Evolutionary conservation across 108 stramenopile genomes (phyloP).

Genomic region (Nannochloropsis oceanica): DNA sequence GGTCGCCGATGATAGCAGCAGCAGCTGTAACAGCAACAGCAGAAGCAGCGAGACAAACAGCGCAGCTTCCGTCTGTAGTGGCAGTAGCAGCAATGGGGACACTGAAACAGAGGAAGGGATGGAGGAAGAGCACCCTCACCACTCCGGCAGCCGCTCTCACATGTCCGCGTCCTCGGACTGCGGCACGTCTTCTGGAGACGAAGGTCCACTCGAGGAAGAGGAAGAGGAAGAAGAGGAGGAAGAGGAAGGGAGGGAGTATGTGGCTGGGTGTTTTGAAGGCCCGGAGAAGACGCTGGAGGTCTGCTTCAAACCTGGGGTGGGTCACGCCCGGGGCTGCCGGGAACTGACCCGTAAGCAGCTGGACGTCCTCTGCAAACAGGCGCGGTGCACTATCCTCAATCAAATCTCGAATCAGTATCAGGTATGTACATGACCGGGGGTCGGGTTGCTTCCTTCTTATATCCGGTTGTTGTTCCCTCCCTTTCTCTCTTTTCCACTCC

Average conservation of each 20-base stretch:
- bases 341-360: conserved; percentile 55
- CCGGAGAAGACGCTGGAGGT: conserved; percentile 57
- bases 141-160: neutral
- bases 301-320: conserved; percentile 46
- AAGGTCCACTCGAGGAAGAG: neutral
- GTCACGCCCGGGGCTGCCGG: conserved; percentile 56
- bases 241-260: conserved; percentile 23
- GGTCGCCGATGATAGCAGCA: too few relatives aligned
- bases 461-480: neutral
- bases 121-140: too few relatives aligned
- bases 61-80: neutral
- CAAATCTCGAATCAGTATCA: conserved; percentile 68
- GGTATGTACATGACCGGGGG: neutral
- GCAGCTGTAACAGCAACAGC: neutral
- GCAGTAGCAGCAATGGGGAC: neutral
- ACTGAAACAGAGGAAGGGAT: too few relatives aligned
- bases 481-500: neutral
- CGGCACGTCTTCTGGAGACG: neutral
- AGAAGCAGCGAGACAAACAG: neutral
- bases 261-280: conserved; percentile 40
- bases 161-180: neutral
- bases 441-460: too few relatives aligned
- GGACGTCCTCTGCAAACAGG: conserved; percentile 75
- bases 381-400: conserved; percentile 86
- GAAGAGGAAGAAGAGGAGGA: conserved; percentile 14